A percentile compares a stretch with the other conserved stretches of the same genome.
phyloP scores from a whole-genome alignment of 2,329 filamentous ascomycete species.

The Phialophora macrospora region DNA sequence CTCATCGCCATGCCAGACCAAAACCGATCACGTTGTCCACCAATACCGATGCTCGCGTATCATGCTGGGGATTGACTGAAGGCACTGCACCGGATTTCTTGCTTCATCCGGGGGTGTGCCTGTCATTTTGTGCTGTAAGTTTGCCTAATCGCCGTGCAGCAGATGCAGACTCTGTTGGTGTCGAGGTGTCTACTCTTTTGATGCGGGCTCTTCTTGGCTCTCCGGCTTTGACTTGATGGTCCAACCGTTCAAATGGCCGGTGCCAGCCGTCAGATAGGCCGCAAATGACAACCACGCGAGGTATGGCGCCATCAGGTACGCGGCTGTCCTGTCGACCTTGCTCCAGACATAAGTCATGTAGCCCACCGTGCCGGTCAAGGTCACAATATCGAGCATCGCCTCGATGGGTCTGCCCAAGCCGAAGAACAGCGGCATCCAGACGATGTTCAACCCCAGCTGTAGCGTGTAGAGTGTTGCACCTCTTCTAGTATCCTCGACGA shows the following conservation, averaged over 20 bases:
- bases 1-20: not conserved
- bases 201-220: slow-evolving; percentile 7
- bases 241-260: slow-evolving; percentile 73
- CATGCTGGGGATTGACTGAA: not conserved
- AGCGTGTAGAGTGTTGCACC: slow-evolving; percentile 82
- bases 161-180: not conserved
- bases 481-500: slow-evolving; percentile 65
- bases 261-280: slow-evolving; percentile 76
- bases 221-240: slow-evolving; percentile 51
- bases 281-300: slow-evolving; percentile 85
- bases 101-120: not conserved
- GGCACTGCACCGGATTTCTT: not conserved
- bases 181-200: slow-evolving; percentile 22
- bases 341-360: slow-evolving; percentile 79
- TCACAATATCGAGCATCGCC: slow-evolving; percentile 75
- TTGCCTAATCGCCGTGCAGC: too few relatives aligned
- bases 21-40: not conserved
- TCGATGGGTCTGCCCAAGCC: slow-evolving; percentile 71
- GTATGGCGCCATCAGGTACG: slow-evolving; percentile 79
- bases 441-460: slow-evolving; percentile 81
- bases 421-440: slow-evolving; percentile 96
- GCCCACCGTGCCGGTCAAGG: slow-evolving; percentile 71
- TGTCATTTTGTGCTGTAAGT: too few relatives aligned
- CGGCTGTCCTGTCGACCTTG: slow-evolving; percentile 72
- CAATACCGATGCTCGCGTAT: not conserved